Conservation (phyloP, 805 yeast species). For the Candida railenensis region DNA sequence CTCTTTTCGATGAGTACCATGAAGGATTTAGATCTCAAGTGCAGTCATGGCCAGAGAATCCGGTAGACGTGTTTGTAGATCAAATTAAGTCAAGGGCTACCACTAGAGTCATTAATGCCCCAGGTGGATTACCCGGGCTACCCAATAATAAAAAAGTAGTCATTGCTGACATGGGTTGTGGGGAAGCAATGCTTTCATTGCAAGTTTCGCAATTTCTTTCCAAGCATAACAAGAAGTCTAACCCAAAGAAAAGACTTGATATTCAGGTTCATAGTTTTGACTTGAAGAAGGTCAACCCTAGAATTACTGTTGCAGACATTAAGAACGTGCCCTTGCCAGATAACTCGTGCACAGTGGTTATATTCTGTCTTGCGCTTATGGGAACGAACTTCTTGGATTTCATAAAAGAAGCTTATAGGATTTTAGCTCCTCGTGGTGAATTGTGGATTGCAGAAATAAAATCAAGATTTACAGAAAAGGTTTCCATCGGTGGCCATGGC, state of each 20-base stretch:
- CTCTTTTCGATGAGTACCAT: slow-evolving; percentile 90
- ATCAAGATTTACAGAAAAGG: slow-evolving; percentile 59
- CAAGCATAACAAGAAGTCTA: slow-evolving; percentile 31
- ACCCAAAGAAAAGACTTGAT: slow-evolving; percentile 35
- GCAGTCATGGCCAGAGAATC: slow-evolving; percentile 97
- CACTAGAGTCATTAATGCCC: slow-evolving; percentile 77
- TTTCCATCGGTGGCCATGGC: slow-evolving; percentile 7
- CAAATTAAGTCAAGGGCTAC: slow-evolving; percentile 59
- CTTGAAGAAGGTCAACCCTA: slow-evolving; percentile 79
- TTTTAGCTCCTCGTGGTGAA: slow-evolving; percentile 88
- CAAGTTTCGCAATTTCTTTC: slow-evolving; percentile 57
- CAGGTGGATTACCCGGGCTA: slow-evolving; percentile 90
- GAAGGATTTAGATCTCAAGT: slow-evolving; percentile 95
- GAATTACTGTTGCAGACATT: slow-evolving; percentile 96
- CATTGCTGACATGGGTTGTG: slow-evolving; percentile 99
- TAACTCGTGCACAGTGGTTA: slow-evolving; percentile 79
- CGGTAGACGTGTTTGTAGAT: slow-evolving; percentile 84
- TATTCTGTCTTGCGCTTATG: slow-evolving; percentile 93
- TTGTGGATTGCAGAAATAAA: slow-evolving; percentile 98
- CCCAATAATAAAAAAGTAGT: slow-evolving; percentile 57
- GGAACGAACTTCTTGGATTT: slow-evolving; percentile 96
- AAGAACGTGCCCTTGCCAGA: slow-evolving; percentile 83
- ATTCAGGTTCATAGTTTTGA: slow-evolving; percentile 86
- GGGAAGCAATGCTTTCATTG: slow-evolving; percentile 85
- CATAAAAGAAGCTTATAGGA: slow-evolving; percentile 82